phyloP scores from a whole-genome alignment of 108 stramenopile species.

The Stephanodiscus minutulus region DNA sequence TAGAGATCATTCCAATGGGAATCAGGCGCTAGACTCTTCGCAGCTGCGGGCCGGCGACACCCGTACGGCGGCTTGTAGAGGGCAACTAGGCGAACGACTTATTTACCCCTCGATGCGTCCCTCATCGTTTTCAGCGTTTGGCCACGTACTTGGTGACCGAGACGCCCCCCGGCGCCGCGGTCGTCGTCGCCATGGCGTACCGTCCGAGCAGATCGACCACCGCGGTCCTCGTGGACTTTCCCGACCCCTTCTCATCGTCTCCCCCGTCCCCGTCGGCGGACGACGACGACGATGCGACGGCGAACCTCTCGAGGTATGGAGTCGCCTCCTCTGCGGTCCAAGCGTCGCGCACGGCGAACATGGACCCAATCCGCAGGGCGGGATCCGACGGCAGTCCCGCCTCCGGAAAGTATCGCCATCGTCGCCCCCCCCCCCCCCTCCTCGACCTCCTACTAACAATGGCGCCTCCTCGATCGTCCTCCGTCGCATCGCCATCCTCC shows the following conservation, averaged over 20 bases:
- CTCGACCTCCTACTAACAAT: background rate
- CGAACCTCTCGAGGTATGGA: constrained; percentile 37
- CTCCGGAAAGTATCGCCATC: constrained; percentile 46
- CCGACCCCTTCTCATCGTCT: background rate
- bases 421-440: background rate
- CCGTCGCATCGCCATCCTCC: background rate
- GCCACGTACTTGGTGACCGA: too few species aligned
- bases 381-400: constrained; percentile 22
- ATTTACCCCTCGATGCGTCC: too few species aligned
- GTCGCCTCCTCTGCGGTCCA: constrained; percentile 41
- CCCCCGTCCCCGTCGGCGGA: background rate
- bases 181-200: constrained; percentile 9
- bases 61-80: too few species aligned
- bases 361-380: constrained; percentile 24
- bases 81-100: too few species aligned
- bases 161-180: background rate
- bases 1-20: too few species aligned
- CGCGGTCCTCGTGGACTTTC: background rate
- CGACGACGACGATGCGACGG: background rate
- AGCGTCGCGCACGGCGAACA: constrained; percentile 37
- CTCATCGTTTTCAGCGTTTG: too few species aligned
- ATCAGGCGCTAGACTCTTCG: too few species aligned
- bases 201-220: constrained; percentile 18
- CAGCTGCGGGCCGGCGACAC: too few species aligned
- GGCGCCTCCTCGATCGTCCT: background rate